phyloP scores from a whole-genome alignment of 2,329 filamentous ascomycete genomes.

The Aschersonia sp. region DNA sequence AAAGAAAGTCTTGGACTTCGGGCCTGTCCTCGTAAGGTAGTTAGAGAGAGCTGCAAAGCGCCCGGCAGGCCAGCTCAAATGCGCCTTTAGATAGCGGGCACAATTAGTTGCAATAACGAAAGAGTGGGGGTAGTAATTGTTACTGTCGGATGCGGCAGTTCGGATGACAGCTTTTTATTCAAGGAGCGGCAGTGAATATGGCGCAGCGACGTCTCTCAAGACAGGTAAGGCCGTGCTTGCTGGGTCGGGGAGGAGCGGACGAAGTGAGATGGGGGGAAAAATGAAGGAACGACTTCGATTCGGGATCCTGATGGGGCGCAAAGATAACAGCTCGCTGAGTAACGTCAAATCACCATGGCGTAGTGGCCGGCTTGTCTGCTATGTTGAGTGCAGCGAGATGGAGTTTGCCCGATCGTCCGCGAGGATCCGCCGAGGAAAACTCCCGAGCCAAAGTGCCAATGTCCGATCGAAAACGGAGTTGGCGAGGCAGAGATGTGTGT shows the following conservation, averaged over 20 bases:
- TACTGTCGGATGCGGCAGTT: too few species aligned
- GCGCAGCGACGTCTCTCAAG: too few species aligned
- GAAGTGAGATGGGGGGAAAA: neutral
- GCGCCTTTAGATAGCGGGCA: neutral
- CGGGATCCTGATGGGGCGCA: too few species aligned
- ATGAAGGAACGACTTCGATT: too few species aligned
- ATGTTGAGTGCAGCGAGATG: neutral
- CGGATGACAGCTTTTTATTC: too few species aligned
- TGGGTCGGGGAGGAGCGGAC: neutral
- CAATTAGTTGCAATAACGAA: neutral
- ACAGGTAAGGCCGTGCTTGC: neutral
- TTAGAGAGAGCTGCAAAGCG: too few species aligned
- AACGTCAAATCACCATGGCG: neutral
- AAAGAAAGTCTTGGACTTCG: too few species aligned
- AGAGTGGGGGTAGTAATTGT: too few species aligned
- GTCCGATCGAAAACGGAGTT: neutral
- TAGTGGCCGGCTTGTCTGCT: neutral
- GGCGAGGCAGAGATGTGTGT: neutral
- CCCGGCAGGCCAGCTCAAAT: too few species aligned
- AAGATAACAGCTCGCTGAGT: neutral
- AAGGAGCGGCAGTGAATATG: too few species aligned
- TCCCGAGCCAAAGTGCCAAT: neutral
- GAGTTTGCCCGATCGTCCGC: neutral
- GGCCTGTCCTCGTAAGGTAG: too few species aligned
- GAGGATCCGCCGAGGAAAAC: neutral